Evolutionary conservation across 495 filamentous ascomycete genomes (phyloP).

Genomic region (Penicillium salamii): DNA sequence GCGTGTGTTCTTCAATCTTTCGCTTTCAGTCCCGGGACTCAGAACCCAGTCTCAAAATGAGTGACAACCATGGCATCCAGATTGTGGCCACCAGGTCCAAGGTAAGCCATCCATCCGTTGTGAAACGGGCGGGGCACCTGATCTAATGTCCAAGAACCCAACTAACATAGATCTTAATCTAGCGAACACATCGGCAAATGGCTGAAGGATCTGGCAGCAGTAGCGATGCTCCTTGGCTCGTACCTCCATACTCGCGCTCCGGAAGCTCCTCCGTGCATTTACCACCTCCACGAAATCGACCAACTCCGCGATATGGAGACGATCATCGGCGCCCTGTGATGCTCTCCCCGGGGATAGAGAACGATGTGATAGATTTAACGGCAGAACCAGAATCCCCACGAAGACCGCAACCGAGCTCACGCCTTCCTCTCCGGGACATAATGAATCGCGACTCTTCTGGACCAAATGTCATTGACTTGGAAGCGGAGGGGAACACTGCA

Average conservation of each 20-base stretch:
- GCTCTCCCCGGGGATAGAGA: slow-evolving; percentile 11
- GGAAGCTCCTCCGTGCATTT: slow-evolving; percentile 13
- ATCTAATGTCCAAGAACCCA: slow-evolving; percentile 6
- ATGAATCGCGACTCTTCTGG: slow-evolving; percentile 6
- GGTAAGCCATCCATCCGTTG: slow-evolving; percentile 26
- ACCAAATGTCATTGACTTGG: slow-evolving; percentile 36
- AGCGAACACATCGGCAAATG: slow-evolving; percentile 43
- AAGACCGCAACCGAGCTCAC: background rate
- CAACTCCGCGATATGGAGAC: slow-evolving; percentile 44
- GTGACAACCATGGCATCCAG: slow-evolving; percentile 36
- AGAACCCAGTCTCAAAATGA: slow-evolving; percentile 26
- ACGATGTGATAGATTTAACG: slow-evolving; percentile 54
- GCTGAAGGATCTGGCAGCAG: slow-evolving; percentile 24
- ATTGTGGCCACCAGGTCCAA: slow-evolving; percentile 40
- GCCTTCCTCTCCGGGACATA: slow-evolving; percentile 15
- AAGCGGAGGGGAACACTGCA: slow-evolving; percentile 16
- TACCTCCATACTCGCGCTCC: slow-evolving; percentile 21
- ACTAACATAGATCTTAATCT: slow-evolving; percentile 5
- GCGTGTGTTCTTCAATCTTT: background rate
- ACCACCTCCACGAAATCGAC: slow-evolving; percentile 24
- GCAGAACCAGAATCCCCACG: slow-evolving; percentile 43
- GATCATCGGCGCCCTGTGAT: slow-evolving; percentile 49
- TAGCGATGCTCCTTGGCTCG: slow-evolving; percentile 18
- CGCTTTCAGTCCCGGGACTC: background rate
- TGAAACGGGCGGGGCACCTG: slow-evolving; percentile 25